Evolutionary conservation across 1,139 yeast genomes (phyloP).

Genomic region (Komagataea norvegica): DNA sequence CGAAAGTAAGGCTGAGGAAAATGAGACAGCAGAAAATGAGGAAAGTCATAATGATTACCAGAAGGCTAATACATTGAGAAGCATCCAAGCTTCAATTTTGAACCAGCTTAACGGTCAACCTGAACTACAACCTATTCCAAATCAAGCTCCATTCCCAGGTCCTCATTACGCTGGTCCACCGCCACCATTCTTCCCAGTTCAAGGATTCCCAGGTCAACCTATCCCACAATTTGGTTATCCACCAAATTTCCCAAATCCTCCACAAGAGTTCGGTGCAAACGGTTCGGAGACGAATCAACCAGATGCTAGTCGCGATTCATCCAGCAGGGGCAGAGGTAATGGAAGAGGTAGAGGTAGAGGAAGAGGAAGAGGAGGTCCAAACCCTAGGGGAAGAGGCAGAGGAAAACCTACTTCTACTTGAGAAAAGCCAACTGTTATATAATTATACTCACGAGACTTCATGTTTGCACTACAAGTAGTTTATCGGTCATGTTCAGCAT

Average conservation of each 20-base stretch:
- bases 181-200: conserved; percentile 14
- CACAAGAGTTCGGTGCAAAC: no score
- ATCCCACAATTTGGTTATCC: neutral
- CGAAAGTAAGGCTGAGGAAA: conserved; percentile 10
- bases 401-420: neutral
- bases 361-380: neutral
- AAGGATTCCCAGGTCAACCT: conserved; percentile 5
- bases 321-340: conserved; percentile 26
- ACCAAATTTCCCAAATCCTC: conserved; percentile 3
- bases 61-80: conserved; percentile 27
- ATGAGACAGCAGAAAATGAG: conserved; percentile 18
- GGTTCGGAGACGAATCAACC: no score
- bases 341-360: conserved; percentile 14
- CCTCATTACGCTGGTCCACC: conserved; percentile 2
- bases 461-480: no score
- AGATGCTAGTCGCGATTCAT: no score
- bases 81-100: conserved; percentile 37
- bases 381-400: conserved; percentile 13
- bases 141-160: conserved; percentile 6
- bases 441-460: no score
- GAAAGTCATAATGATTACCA: conserved; percentile 24
- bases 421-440: neutral
- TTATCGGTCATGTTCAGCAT: neutral
- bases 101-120: conserved; percentile 28
- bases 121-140: conserved; percentile 18